Evolutionary conservation across 169 alveolate genomes (phyloP), one percentile per base, ranked within the genome.

Genomic region (Plasmodium yoelii): DNA sequence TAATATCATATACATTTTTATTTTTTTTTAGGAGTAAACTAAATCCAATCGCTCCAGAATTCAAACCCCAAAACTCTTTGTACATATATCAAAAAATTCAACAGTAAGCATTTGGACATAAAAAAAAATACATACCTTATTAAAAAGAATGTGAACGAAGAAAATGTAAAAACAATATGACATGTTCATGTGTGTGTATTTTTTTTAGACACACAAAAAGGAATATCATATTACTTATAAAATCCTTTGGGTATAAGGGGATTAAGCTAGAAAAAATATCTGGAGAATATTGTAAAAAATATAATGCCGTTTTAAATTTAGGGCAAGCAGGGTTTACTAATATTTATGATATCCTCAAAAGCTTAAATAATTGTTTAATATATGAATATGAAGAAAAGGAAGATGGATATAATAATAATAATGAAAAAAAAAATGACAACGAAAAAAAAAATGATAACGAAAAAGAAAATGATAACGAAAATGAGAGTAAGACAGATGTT

Each of bases 1-100:
- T 34, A 34, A 34, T 34, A 34, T 34, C n/a, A 18, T 57, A 57
- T 18, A 57, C 8, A 57, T 57, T 8, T 61, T 10, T 18, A 22
- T 61, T 10, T 61, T 19, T 51, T 51, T 39, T n/a, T 53, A 75
- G 88, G 67, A 75, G 88, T 24, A 75, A 75, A 47, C 88, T 75
- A 65, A 75, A 75, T 19, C 88, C 88, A 12, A 56, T 75, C 19
- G 88, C 88, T 9, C 88, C 88, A 6, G 88, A 75, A 56, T 75
- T 75, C 74, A 75, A 75, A 34, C 88, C 88, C 12, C 74, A 75
- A 55, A 75, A 75, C 70, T 61, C 88, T 9, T 34, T 75, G 42
- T 75, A 75, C 47, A 55, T 75, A 51, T 75, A 75, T 49, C 71
- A 75, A 39, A 61, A 75, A 55, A 75, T 75, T 34, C 88, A 75